phyloP scores from a whole-genome alignment of 2,329 filamentous ascomycete genomes.

The Cercospora beticola region DNA sequence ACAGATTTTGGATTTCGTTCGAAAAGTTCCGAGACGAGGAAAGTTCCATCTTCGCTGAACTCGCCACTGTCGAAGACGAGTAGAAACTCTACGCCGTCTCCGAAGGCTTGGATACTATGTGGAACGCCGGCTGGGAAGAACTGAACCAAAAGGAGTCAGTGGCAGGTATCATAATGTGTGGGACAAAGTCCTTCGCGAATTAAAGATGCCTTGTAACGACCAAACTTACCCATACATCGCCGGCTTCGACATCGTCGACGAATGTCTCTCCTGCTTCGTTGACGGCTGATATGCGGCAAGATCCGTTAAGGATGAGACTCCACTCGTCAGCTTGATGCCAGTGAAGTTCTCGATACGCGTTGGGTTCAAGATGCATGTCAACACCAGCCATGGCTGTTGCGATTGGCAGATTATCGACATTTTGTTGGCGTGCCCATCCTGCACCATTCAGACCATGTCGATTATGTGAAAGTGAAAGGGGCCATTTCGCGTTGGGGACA shows the following conservation, averaged over 20 bases:
- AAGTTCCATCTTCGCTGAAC: constrained; percentile 61
- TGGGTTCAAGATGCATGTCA: constrained; percentile 40
- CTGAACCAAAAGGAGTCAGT: constrained; percentile 43
- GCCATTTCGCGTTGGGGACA: constrained; percentile 45
- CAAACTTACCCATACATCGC: constrained; percentile 48
- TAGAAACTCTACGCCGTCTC: constrained; percentile 58
- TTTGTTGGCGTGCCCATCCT: constrained; percentile 46
- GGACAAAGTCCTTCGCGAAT: too few relatives aligned
- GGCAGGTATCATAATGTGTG: too few relatives aligned
- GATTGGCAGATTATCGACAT: constrained; percentile 40
- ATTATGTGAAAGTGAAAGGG: constrained; percentile 42
- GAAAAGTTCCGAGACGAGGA: constrained; percentile 51
- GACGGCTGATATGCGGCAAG: constrained; percentile 33
- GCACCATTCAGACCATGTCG: constrained; percentile 42
- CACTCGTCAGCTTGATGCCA: constrained; percentile 40
- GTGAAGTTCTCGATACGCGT: constrained; percentile 39
- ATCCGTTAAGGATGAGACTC: constrained; percentile 35
- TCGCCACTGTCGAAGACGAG: constrained; percentile 60
- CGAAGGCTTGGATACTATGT: constrained; percentile 43
- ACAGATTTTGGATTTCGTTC: constrained; percentile 39
- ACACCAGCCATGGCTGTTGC: constrained; percentile 46
- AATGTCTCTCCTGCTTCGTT: constrained; percentile 38
- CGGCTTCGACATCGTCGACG: constrained; percentile 38
- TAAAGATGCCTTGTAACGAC: too few relatives aligned
- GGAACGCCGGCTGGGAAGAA: constrained; percentile 53